Evolutionary conservation across 495 filamentous ascomycete genomes (phyloP), one percentile per base, ranked within the genome.

Genomic region (Penicillium pulvis): DNA sequence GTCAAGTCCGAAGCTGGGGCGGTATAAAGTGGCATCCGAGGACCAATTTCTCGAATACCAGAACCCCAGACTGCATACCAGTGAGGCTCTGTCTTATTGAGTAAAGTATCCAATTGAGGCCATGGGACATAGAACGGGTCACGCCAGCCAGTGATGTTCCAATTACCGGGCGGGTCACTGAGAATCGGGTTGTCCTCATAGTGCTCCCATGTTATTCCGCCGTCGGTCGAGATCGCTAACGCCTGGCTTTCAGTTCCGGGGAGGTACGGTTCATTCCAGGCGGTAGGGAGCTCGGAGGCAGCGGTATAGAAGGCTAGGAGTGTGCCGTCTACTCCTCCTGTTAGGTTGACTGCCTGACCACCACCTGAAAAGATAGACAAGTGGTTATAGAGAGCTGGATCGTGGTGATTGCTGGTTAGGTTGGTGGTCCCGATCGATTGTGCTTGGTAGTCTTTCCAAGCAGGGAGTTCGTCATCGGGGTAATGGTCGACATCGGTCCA

Each of bases 61-160:
- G 61, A 63, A 8, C 61, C 61, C 33, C 58, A 56, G 6, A 63
- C 61, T 10, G 61, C 61, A 42, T 63, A 63, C 30, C 28, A 63
- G 31, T 63, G 57, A 53, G 61, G 61, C 49, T 59, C 56, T 6
- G 41, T 48, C 33, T 41, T 23, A 3, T 59, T 63, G 20, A 59
- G 43, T 16, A 59, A 8, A 9, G 31, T 28, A 7, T 63, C 61
- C 41, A 63, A 35, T 36, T 63, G 14, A 20, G 52, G 41, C 56
- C 56, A 59, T 2, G 61, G 49, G 8, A 53, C 3, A 44, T 56
- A 63, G 30, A 43, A 63, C 2, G 61, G 61, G 53, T 63, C 61
- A n/a, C 61, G 61, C 61, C 61, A 63, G 43, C 61, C 61, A 6
- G 61, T 63, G 52, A 63, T 41, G 24, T 63, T 59, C 61, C 61